Evolutionary conservation across 495 filamentous ascomycete species (phyloP), one percentile per base, ranked within the genome.

Genomic region (Penicillium flavigenum): DNA sequence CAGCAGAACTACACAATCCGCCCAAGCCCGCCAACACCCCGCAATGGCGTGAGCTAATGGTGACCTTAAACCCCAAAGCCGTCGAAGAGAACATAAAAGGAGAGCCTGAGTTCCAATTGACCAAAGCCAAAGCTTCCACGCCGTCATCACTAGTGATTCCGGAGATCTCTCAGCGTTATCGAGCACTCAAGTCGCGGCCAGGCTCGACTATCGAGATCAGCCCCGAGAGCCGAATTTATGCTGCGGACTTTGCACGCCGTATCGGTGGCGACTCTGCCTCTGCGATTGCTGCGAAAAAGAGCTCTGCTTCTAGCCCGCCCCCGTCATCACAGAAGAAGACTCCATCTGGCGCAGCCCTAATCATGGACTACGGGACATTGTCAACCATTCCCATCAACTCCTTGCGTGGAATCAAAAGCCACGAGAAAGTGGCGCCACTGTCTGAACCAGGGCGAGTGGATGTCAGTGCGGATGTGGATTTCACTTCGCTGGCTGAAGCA

Each of bases 391-490:
- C 94, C 0, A 77, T 86, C 31, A 92, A 93, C 77, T 91, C 90
- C 0, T 79, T 98, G 11, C 88, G 94, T 27, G 94, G 94, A 12
- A 96, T 98, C 70, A 78, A 84, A 38, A 67, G 72, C 10, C 94
- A 98, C 71, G 67, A 74, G 12, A 82, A 73, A 14, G 87, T 94
- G 32, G 88, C 86, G 4, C 89, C 94, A 3, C 90, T 98, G 61
- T 75, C 79, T 4, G 74, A 78, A 9, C 88, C 94, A 0, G 94
- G 94, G 0, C 82, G 84, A 32, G 88, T 92, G 4, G 94, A 98
- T 65, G 77, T 98, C 5, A 87, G 82, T 59, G 93, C 88, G 0
- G 92, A 98, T 69, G 94, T 98, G 0, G 94, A 98, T 68, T 98
- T 98, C 63, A 77, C 76, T 1, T 89, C 85, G 6, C 72, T 98